Evolutionary conservation across 2,329 filamentous ascomycete genomes (phyloP).

Genomic region (Hymenoscyphus occultus): DNA sequence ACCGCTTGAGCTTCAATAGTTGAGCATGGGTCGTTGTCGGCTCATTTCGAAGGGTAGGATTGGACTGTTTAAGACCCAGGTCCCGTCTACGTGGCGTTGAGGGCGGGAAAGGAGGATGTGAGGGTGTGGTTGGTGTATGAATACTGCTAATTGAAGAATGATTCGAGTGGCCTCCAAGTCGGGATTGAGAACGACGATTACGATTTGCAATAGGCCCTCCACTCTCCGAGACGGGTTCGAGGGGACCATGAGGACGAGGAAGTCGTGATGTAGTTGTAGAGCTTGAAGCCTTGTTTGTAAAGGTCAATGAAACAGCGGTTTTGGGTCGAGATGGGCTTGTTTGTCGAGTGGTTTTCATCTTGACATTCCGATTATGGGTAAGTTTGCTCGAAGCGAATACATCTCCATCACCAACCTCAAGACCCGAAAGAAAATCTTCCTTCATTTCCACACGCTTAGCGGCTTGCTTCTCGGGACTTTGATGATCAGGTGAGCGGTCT

Average conservation of each 20-base stretch:
- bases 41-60: conserved; percentile 53
- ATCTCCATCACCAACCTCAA: conserved; percentile 83
- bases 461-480: conserved; percentile 40
- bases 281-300: conserved; percentile 71
- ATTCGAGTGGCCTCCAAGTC: conserved; percentile 64
- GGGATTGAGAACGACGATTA: conserved; percentile 62
- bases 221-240: conserved; percentile 92
- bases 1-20: conserved; percentile 63
- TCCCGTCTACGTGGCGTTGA: conserved; percentile 61
- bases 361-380: conserved; percentile 87
- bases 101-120: conserved; percentile 51
- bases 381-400: conserved; percentile 77
- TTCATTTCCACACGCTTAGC: conserved; percentile 33
- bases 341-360: conserved; percentile 70
- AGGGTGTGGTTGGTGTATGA: conserved; percentile 57
- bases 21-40: conserved; percentile 65
- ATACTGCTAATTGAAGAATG: conserved; percentile 67
- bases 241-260: conserved; percentile 68
- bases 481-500: conserved; percentile 54
- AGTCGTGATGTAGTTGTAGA: conserved; percentile 62
- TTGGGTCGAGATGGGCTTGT: conserved; percentile 69
- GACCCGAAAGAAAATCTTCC: conserved; percentile 81
- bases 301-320: conserved; percentile 82
- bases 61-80: conserved; percentile 53
- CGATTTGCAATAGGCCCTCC: conserved; percentile 66